phyloP scores from a whole-genome alignment of 257 asterid species.

The Euphrasia confusa region DNA sequence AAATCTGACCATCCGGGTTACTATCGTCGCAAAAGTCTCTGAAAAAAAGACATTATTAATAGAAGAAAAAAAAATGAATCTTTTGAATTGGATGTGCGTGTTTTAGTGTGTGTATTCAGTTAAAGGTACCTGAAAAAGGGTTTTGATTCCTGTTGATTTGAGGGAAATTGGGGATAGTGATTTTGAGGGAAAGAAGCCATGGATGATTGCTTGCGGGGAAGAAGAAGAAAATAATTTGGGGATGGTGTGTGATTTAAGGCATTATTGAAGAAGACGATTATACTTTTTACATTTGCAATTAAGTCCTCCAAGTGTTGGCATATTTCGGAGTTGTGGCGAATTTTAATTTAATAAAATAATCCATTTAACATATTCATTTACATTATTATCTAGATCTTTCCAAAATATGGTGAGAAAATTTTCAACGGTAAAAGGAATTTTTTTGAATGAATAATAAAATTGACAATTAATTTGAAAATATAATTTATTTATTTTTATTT shows the following conservation, averaged over 20 bases:
- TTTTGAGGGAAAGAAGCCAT: constrained; percentile 61
- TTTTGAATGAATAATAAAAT: too few species aligned
- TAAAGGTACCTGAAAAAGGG: constrained; percentile 39
- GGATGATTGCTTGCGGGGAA: constrained; percentile 21
- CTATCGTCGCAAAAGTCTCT: constrained; percentile 41
- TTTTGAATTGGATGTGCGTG: background rate
- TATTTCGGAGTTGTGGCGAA: too few species aligned
- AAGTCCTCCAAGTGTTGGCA: too few species aligned
- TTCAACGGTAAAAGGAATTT: too few species aligned
- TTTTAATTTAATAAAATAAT: too few species aligned
- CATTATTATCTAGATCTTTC: too few species aligned
- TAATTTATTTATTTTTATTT: too few species aligned
- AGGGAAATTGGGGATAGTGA: constrained; percentile 40
- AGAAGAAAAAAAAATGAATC: background rate
- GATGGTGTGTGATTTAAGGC: constrained; percentile 19
- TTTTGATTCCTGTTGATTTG: constrained; percentile 35
- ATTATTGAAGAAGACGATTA: background rate
- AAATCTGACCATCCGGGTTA: constrained; percentile 56
- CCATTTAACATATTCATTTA: too few species aligned
- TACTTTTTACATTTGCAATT: background rate
- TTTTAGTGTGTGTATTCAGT: too few species aligned
- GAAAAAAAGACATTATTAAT: constrained; percentile 7
- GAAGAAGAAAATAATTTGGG: constrained; percentile 3
- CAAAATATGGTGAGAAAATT: too few species aligned
- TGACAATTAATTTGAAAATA: too few species aligned